These are phyloP conservation scores for Phytopythium litorale DNA, from an alignment of 352 stramenopile genomes.

Conservation along the genomic window DNA sequence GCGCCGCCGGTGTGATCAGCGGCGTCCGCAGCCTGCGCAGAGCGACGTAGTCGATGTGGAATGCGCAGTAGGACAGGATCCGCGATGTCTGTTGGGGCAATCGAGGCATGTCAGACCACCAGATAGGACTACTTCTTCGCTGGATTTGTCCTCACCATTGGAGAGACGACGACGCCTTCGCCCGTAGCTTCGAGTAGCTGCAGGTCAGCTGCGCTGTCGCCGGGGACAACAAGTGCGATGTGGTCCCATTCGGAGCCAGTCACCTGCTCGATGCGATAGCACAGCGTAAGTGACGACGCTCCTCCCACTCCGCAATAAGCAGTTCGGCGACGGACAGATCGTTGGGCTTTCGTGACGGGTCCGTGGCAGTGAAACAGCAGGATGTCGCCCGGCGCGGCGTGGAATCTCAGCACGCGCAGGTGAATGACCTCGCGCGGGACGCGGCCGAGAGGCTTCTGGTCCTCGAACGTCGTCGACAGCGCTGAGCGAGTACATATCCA, in stretches of 20 bases:
- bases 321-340: conserved; percentile 24
- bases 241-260: conserved; percentile 70
- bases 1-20: conserved; percentile 35
- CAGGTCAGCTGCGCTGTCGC: conserved; percentile 13
- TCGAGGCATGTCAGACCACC: background rate
- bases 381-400: conserved; percentile 44
- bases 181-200: conserved; percentile 58
- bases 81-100: conserved; percentile 10
- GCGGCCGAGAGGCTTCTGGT: background rate
- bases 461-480: conserved; percentile 6
- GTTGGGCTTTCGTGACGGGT: conserved; percentile 38
- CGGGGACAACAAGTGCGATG: conserved; percentile 44
- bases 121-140: background rate
- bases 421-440: conserved; percentile 46
- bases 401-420: conserved; percentile 53
- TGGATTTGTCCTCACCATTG: conserved; percentile 25
- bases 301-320: too few species aligned
- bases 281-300: background rate
- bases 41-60: conserved; percentile 44
- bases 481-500: background rate
- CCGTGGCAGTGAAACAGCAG: conserved; percentile 58
- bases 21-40: conserved; percentile 50
- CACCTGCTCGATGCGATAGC: conserved; percentile 16
- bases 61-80: conserved; percentile 25
- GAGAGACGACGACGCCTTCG: conserved; percentile 50